Conservation (phyloP, 257 asterid genomes). For the Nicotiana tabacum region DNA sequence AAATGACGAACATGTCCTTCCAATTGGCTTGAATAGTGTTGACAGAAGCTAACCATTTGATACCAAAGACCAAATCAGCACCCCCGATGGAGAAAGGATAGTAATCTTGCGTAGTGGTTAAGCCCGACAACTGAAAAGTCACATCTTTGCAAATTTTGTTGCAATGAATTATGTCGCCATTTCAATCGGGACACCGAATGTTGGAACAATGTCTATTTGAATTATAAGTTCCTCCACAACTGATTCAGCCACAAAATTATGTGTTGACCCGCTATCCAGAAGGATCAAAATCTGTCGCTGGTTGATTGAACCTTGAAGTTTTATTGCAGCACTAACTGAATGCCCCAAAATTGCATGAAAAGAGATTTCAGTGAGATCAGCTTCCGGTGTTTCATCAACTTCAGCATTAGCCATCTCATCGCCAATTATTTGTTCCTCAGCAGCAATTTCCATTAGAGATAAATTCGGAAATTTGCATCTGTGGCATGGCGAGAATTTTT, state of each 20-base stretch:
- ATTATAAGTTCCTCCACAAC: too few relatives aligned
- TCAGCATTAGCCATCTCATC: not conserved
- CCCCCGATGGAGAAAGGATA: constrained; percentile 7
- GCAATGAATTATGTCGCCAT: not conserved
- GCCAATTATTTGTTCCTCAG: not conserved
- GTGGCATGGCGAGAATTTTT: not conserved
- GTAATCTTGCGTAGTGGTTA: not conserved
- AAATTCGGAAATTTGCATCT: not conserved
- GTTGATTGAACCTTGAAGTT: too few relatives aligned
- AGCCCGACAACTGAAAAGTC: not conserved
- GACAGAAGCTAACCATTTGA: constrained; percentile 12
- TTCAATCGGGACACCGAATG: too few relatives aligned
- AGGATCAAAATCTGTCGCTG: too few relatives aligned
- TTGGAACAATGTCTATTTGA: too few relatives aligned
- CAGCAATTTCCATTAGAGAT: not conserved
- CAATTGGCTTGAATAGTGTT: constrained; percentile 15
- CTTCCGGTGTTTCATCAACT: not conserved
- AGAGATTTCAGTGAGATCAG: not conserved
- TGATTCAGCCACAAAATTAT: too few relatives aligned
- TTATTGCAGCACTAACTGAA: too few relatives aligned
- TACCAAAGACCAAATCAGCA: constrained; percentile 6
- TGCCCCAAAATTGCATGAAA: too few relatives aligned
- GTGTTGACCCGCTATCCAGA: too few relatives aligned
- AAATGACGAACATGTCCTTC: constrained; percentile 12
- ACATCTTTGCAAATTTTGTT: not conserved